Evolutionary conservation across 441 rosid species (phyloP).

Genomic region (Isatis lusitanica): DNA sequence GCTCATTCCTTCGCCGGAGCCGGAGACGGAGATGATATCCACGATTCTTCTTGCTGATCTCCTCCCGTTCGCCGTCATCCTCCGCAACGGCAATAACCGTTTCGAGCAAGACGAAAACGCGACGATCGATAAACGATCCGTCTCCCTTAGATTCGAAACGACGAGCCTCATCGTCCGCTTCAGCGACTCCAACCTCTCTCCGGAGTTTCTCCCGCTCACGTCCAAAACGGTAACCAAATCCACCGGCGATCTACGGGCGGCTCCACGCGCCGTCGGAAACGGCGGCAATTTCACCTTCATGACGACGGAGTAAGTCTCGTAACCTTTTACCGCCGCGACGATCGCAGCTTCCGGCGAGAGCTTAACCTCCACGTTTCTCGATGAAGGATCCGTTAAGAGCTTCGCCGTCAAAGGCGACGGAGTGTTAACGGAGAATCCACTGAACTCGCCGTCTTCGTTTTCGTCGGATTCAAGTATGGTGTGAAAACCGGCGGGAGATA

Average conservation of each 20-base stretch:
- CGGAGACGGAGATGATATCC: slow-evolving; percentile 40
- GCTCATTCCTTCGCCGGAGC: slow-evolving; percentile 57
- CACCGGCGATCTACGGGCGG: slow-evolving; percentile 54
- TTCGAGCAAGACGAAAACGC: slow-evolving; percentile 75
- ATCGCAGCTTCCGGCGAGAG: slow-evolving; percentile 68
- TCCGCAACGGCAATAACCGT: slow-evolving; percentile 58
- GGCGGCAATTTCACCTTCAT: slow-evolving; percentile 72
- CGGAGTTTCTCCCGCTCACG: slow-evolving; percentile 51
- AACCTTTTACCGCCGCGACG: slow-evolving; percentile 53
- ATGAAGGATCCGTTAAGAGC: slow-evolving; percentile 12
- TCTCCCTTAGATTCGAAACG: slow-evolving; percentile 54
- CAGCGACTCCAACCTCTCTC: slow-evolving; percentile 49
- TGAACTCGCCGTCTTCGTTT: slow-evolving; percentile 54
- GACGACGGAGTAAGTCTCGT: slow-evolving; percentile 58
- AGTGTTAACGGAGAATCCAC: slow-evolving; percentile 48
- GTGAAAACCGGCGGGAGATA: slow-evolving; percentile 59
- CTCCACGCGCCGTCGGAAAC: slow-evolving; percentile 29
- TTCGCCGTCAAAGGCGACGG: slow-evolving; percentile 33
- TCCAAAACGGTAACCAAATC: slow-evolving; percentile 73
- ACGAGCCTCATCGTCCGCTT: slow-evolving; percentile 66
- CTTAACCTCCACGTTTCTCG: slow-evolving; percentile 43
- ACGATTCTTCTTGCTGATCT: slow-evolving; percentile 65
- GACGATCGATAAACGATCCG: slow-evolving; percentile 78
- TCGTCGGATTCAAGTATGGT: slow-evolving; percentile 82
- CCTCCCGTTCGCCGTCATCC: slow-evolving; percentile 74